Evolutionary conservation across 257 asterid species (phyloP).

Genomic region (Solanum sparsipilum): DNA sequence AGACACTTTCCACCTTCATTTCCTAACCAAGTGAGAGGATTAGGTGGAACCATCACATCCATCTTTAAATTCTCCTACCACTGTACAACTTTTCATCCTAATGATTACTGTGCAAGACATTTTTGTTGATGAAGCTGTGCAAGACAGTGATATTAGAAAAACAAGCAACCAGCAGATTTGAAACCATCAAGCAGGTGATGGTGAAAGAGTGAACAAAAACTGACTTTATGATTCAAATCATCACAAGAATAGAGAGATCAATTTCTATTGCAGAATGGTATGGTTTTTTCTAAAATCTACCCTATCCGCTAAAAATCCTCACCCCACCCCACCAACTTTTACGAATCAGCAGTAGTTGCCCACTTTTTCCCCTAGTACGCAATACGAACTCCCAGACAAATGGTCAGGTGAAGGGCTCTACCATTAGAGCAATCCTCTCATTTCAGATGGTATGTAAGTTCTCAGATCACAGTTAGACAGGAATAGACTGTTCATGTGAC

Average conservation of each 20-base stretch:
- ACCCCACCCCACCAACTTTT: not conserved
- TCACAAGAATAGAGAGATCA: not conserved
- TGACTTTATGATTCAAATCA: not conserved
- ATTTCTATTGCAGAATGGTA: not conserved
- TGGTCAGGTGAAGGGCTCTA: not conserved
- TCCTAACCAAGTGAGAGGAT: not conserved
- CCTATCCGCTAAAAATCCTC: not conserved
- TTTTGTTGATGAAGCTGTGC: not conserved
- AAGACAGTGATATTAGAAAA: not conserved
- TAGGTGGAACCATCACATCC: not conserved
- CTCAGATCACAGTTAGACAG: not conserved
- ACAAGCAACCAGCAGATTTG: not conserved
- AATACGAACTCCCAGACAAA: not conserved
- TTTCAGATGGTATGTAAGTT: not conserved
- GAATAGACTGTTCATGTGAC: not conserved
- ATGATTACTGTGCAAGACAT: not conserved
- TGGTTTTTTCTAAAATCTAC: not conserved
- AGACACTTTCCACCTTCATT: not conserved
- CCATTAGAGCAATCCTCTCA: not conserved
- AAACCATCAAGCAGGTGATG: not conserved
- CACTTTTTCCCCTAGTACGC: not conserved
- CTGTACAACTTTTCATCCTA: not conserved
- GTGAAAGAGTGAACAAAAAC: not conserved
- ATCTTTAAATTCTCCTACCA: not conserved
- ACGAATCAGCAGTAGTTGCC: not conserved